phyloP scores from a whole-genome alignment of 1,284 basidiomycete species.

The Gastroboletus turbinatus region DNA sequence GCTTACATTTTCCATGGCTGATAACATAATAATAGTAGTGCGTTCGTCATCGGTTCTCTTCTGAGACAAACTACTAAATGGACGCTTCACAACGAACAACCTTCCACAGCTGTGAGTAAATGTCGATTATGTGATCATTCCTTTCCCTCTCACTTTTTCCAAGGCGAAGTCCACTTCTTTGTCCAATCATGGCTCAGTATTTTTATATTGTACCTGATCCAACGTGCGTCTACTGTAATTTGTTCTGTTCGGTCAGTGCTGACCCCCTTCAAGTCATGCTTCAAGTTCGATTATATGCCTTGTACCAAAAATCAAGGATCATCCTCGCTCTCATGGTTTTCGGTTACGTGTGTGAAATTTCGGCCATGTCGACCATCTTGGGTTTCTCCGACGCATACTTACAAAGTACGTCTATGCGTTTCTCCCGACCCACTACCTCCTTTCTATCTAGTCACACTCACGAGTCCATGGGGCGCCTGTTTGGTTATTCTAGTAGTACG shows the following conservation, averaged over 20 bases:
- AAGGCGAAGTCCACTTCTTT: slow-evolving; percentile 13
- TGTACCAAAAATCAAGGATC: slow-evolving; percentile 15
- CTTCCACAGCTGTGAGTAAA: slow-evolving; percentile 8
- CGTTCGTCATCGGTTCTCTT: not conserved
- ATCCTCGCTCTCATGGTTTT: slow-evolving; percentile 4
- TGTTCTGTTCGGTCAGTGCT: not conserved
- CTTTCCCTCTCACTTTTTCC: not conserved
- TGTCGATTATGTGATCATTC: not conserved
- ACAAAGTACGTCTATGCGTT: not conserved
- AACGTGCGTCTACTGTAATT: slow-evolving; percentile 6
- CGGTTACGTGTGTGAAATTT: slow-evolving; percentile 13
- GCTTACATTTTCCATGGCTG: not conserved
- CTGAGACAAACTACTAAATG: not conserved
- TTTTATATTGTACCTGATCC: slow-evolving; percentile 9
- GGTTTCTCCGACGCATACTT: not conserved
- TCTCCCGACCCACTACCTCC: too few relatives aligned
- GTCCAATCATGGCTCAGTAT: slow-evolving; percentile 1
- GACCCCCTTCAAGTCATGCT: slow-evolving; percentile 12
- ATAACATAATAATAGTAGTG: slow-evolving; percentile 12
- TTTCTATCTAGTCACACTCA: too few relatives aligned
- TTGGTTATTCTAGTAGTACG: too few relatives aligned
- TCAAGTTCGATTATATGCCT: slow-evolving; percentile 19
- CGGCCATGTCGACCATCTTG: slow-evolving; percentile 3
- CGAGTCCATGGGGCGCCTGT: too few relatives aligned
- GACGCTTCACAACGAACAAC: not conserved